Evolutionary conservation across 306 rosid species (phyloP), one percentile per base, ranked within the genome.

Genomic region (Pterocarpus santalinus): DNA sequence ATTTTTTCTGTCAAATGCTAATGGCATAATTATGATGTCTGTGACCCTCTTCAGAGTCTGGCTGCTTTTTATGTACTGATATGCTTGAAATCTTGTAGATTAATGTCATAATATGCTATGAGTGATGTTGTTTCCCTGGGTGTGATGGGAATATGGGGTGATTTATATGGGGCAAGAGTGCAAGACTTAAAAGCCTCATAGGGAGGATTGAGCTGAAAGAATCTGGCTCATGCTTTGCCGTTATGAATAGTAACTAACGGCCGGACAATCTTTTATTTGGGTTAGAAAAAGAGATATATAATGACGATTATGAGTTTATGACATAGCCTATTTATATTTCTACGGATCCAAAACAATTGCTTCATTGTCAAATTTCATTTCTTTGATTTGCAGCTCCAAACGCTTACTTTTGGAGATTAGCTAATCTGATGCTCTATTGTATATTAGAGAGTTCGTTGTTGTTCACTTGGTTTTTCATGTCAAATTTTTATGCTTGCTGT

Each of bases 281-380:
- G 7, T 38, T 65, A 62, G 9, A 15, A 16, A n/a, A 38, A n/a
- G 33, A 33, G 71, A 38, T 52, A 15, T 69, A 14, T 61, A 33
- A 33, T 60, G 74, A 64, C 1, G 44, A 39, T 52, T 63, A 13
- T 72, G 72, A 64, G 57, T 30, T 63, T 52, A 13, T 80, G 65
- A 64, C n/a, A 7, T 41, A 39, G 84, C 69, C 41, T 55, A 7
- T 73, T 17, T 65, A 22, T 76, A 35, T 65, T 76, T 76, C 72
- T 65, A 65, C 10, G 32, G 33, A 41, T 51, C 61, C 57, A 64
- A 41, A 79, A 39, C n/a, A 5, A 32, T 52, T 80, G 28, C 17
- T 39, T 63, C 39, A 15, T 39, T n/a, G 69, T 36, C 44, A 46
- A 75, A 22, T 30, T 34, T 44, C 44, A 56, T 81, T 66, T 66